Evolutionary conservation across 208 protist genomes (phyloP).

Genomic region (Leptomonas seymouri): DNA sequence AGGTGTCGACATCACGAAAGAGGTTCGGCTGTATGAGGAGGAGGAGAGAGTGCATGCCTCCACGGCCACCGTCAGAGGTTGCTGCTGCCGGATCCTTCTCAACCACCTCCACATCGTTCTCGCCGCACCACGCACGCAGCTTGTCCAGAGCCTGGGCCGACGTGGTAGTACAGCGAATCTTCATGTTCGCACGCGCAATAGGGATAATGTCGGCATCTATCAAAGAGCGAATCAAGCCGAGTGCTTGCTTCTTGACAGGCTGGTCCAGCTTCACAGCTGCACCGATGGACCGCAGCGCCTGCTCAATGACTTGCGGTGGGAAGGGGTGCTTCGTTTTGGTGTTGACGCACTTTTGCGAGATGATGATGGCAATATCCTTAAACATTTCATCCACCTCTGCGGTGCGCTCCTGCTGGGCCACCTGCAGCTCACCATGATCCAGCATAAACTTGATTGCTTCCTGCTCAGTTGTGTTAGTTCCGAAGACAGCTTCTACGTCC

Average conservation of each 20-base stretch:
- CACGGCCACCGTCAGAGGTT: background rate
- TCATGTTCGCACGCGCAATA: slow-evolving; percentile 95
- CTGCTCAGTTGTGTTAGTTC: slow-evolving; percentile 56
- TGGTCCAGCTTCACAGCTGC: slow-evolving; percentile 92
- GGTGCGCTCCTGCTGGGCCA: slow-evolving; percentile 96
- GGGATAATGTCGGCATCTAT: slow-evolving; percentile 86
- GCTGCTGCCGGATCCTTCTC: slow-evolving; percentile 26
- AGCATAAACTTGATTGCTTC: slow-evolving; percentile 93
- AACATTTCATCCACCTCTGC: slow-evolving; percentile 94
- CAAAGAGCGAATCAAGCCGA: slow-evolving; percentile 93
- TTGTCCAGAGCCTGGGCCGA: slow-evolving; percentile 42
- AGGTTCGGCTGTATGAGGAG: slow-evolving; percentile 72
- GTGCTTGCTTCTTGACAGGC: slow-evolving; percentile 94
- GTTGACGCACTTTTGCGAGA: slow-evolving; percentile 97
- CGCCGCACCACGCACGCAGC: slow-evolving; percentile 61
- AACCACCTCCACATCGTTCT: slow-evolving; percentile 54
- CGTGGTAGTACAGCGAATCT: slow-evolving; percentile 79
- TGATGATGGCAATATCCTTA: slow-evolving; percentile 96
- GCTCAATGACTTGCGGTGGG: slow-evolving; percentile 92
- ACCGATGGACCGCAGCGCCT: slow-evolving; percentile 94
- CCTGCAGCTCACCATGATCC: slow-evolving; percentile 97
- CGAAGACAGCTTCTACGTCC: slow-evolving; percentile 80
- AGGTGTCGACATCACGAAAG: slow-evolving; percentile 73
- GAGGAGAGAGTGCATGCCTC: slow-evolving; percentile 41
- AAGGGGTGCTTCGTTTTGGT: slow-evolving; percentile 91